These are phyloP conservation scores for Pilatotrama ljubarskyi DNA, from an alignment of 768 basidiomycete species.

Conservation along the genomic window DNA sequence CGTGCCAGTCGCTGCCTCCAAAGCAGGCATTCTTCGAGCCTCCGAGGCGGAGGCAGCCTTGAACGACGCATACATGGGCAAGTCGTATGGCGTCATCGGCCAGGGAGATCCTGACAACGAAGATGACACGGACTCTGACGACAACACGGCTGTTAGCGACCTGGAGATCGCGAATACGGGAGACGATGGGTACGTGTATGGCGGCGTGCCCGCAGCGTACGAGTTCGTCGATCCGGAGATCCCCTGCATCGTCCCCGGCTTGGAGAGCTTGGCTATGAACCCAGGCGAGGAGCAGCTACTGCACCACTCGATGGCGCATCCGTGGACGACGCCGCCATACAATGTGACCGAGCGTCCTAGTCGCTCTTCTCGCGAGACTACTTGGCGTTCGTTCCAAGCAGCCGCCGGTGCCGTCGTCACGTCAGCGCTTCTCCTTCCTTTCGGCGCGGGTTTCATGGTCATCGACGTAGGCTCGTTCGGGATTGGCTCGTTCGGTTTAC, in stretches of 20 bases:
- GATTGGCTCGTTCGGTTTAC: slow-evolving; percentile 14
- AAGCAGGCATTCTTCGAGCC: not conserved
- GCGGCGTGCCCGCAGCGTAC: slow-evolving; percentile 11
- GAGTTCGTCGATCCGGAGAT: slow-evolving; percentile 23
- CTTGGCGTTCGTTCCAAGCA: not conserved
- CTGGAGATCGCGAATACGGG: not conserved
- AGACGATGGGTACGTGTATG: slow-evolving; percentile 10
- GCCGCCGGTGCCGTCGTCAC: not conserved
- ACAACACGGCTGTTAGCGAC: not conserved
- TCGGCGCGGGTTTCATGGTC: slow-evolving; percentile 4
- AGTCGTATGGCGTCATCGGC: slow-evolving; percentile 2
- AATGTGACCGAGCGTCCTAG: slow-evolving; percentile 11
- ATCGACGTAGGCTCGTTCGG: slow-evolving; percentile 16
- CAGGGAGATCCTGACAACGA: not conserved
- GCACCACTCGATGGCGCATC: slow-evolving; percentile 4
- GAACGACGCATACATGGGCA: not conserved
- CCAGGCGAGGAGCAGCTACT: slow-evolving; percentile 3
- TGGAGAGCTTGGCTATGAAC: slow-evolving; percentile 1
- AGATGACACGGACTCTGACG: not conserved
- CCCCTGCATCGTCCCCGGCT: slow-evolving; percentile 6
- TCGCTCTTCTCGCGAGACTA: not conserved
- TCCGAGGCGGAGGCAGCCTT: not conserved
- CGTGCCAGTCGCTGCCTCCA: not conserved
- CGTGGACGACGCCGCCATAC: slow-evolving; percentile 17
- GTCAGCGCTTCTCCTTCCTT: not conserved